phyloP scores from a whole-genome alignment of 2,329 filamentous ascomycete genomes.

The Beauveria medogensis region DNA sequence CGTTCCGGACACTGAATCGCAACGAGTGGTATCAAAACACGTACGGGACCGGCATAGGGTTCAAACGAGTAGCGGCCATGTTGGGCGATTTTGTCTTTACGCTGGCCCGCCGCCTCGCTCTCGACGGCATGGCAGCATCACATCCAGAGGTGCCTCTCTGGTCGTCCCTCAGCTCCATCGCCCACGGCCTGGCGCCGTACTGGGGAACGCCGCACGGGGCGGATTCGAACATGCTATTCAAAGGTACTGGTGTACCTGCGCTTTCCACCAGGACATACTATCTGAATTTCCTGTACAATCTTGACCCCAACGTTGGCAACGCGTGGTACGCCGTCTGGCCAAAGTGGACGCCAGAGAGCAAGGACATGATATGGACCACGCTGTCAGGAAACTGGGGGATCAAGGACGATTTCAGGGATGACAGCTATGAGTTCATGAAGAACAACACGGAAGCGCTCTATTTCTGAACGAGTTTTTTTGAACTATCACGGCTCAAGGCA shows the following conservation, averaged over 20 bases:
- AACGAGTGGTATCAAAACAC: conserved; percentile 59
- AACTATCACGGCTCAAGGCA: no score
- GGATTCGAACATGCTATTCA: conserved; percentile 63
- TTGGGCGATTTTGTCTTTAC: conserved; percentile 72
- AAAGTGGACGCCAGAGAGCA: conserved; percentile 24
- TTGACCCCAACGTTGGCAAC: conserved; percentile 56
- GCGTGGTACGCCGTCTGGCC: conserved; percentile 30
- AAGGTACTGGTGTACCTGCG: conserved; percentile 55
- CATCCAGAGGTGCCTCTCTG: no score
- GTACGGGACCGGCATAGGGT: conserved; percentile 33
- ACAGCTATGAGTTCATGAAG: not conserved
- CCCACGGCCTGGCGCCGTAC: no score
- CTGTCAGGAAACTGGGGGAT: not conserved
- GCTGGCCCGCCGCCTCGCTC: no score
- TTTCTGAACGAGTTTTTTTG: not conserved
- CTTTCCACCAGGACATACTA: conserved; percentile 60
- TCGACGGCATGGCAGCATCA: no score
- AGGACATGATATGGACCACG: conserved; percentile 37
- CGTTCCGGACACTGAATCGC: conserved; percentile 59
- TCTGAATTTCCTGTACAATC: conserved; percentile 60
- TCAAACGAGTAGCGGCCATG: conserved; percentile 68
- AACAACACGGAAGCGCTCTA: not conserved
- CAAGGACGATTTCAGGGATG: not conserved
- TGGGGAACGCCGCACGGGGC: no score
- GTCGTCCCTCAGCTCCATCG: no score